Base-by-base conservation (phyloP, 179 eudicot genomes). In the Spinacia oleracea region DNA sequence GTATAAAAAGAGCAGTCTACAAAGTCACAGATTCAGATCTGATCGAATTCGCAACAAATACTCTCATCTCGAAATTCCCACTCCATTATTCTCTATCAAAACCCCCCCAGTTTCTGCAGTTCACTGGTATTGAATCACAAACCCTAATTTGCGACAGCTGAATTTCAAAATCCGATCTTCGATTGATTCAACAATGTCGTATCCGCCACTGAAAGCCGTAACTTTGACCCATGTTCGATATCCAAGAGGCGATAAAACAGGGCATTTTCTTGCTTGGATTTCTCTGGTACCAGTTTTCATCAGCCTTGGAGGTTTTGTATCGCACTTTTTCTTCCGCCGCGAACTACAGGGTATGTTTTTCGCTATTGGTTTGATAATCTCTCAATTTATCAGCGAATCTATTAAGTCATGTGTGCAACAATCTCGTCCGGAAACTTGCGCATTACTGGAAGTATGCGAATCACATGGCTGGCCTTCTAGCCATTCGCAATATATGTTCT, bases 401-500 rank as follows among this genome's bases (percentile, higher is more conserved):
- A 88, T 94, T 84, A 94, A 93, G 59, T 80, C 84, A 5, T 81
- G 87, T 10, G 91, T 91, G 42, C 86, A 89, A 27, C 93, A 93
- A 66, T 86, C 95, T 18, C 92, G 98, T 2, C 97, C 98, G 16
- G 87, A 77, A 4, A 93, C 97, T 3, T 95, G 98, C 77, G 81
- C 79, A 4, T 80, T 90, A 31, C 93, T 94, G 16, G 97, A 94
- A 58, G 86, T 83, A 73, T 94, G 98, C 73, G 97, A 94, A 63
- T 94, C 98, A 2, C 94, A 89, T 66, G 97, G 98, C 7, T 94
- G 98, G 97, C 98, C 97, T 2, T 95, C 97, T 0, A 90, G 93
- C 79, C 98, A 94, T 70, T 83, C 97, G 0, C 97, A 93, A 72
- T 94, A 90, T 79, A 91, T 89, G 91, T 91, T 95, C 87, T 94